These are phyloP conservation scores for Tolypocladium paradoxum DNA, from an alignment of 2,329 filamentous ascomycete species.

Conservation along the genomic window DNA sequence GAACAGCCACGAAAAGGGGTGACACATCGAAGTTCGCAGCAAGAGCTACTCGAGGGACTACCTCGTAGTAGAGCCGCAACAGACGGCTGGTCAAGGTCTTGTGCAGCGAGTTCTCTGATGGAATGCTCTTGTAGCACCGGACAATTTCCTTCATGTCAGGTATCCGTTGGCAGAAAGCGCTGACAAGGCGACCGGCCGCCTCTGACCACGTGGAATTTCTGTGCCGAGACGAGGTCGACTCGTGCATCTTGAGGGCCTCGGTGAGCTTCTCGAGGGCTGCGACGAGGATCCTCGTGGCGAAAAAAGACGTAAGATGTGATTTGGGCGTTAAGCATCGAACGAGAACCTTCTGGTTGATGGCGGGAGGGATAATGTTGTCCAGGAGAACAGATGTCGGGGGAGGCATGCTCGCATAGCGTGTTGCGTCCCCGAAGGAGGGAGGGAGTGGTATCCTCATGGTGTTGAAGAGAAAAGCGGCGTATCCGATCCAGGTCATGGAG, in stretches of 20 bases:
- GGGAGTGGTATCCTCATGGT: slow-evolving; percentile 68
- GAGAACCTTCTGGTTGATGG: slow-evolving; percentile 69
- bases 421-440: slow-evolving; percentile 55
- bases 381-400: slow-evolving; percentile 71
- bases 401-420: slow-evolving; percentile 52
- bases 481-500: slow-evolving; percentile 90
- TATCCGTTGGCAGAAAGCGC: slow-evolving; percentile 67
- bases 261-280: slow-evolving; percentile 70
- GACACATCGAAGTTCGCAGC: slow-evolving; percentile 86
- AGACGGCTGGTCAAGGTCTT: slow-evolving; percentile 70
- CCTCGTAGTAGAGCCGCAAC: slow-evolving; percentile 74
- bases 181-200: slow-evolving; percentile 54
- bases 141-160: slow-evolving; percentile 77
- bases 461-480: slow-evolving; percentile 78
- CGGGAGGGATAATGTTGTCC: slow-evolving; percentile 76
- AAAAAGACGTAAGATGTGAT: slow-evolving; percentile 71
- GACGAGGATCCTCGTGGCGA: slow-evolving; percentile 69
- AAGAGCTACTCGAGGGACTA: slow-evolving; percentile 67
- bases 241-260: slow-evolving; percentile 50
- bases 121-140: slow-evolving; percentile 57
- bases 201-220: slow-evolving; percentile 52
- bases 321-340: slow-evolving; percentile 69
- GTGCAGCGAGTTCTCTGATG: slow-evolving; percentile 60
- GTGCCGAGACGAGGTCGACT: slow-evolving; percentile 24
- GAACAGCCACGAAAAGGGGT: slow-evolving; percentile 55